Evolutionary conservation across 2,329 filamentous ascomycete genomes (phyloP), one percentile per base, ranked within the genome.

Genomic region (Sordariomycetes sp.): DNA sequence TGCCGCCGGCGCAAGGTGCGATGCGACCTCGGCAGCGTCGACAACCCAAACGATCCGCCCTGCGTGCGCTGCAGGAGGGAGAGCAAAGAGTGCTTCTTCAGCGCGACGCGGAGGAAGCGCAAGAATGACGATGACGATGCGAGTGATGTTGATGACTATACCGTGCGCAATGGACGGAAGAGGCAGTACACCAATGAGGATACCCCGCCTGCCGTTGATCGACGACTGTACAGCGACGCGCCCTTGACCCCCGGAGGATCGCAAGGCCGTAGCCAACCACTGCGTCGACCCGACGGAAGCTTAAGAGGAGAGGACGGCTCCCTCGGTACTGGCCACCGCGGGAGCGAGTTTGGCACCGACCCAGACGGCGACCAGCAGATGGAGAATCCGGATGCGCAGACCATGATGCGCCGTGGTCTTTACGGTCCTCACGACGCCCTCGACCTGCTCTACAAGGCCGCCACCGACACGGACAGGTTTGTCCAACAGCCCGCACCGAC

Each of bases 71-170:
- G 92, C 57, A 82, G 87, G 34, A 80, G 92, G 46, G 92, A 98
- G 66, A 86, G 82, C 64, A 96, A 96, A 58, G 82, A 94, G 50
- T 98, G 92, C 66, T 94, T 82, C 70, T 98, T 98, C 67, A 94
- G 87, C 42, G 86, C 87, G 15, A 96, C 88, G 21, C 75, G 92
- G 33, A 79, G 92, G 53, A 96, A 96, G 76, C 78, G 87, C 54
- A 93, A 92, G 69, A 72, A 72, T 31, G 75, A 69, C 45, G 66
- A 83, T 45, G 74, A 63, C 48, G 48, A 64, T 23, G 68, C 63
- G 34, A 59, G 59, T 37, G 63, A 67, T 37, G 64, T 65, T 37
- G 73, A 77, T 46, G 80, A 86, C 42, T 85, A 85, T 54, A 75
- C 82, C 38, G 54, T 82, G 21, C 75, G 82, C 46, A 86, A 85